Conservation (phyloP, 192 early-diverging fungal species). For the Dimargaris xerosporica region DNA sequence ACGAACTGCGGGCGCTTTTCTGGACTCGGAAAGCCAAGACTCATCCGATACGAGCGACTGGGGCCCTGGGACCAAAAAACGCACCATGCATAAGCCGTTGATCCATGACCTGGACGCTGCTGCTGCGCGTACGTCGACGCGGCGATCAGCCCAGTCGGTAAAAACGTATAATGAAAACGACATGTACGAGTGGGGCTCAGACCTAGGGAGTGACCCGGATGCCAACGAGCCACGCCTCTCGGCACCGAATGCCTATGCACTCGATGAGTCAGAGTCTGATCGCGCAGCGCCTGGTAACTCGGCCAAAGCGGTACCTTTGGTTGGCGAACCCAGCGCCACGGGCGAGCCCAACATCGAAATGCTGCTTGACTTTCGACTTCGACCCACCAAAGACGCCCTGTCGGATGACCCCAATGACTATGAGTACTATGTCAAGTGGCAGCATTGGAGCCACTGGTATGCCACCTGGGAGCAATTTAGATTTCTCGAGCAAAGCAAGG, state of each 20-base stretch:
- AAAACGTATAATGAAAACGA: slow-evolving; percentile 32
- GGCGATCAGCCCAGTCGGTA: slow-evolving; percentile 15
- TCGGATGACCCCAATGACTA: slow-evolving; percentile 24
- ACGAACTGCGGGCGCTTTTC: too few species aligned
- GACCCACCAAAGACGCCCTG: slow-evolving; percentile 9
- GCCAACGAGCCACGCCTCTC: background rate
- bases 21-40: background rate
- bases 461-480: slow-evolving; percentile 76
- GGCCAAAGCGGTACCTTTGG: slow-evolving; percentile 18
- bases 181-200: slow-evolving; percentile 23
- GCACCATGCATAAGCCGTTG: too few species aligned
- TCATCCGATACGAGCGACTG: slow-evolving; percentile 5
- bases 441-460: slow-evolving; percentile 73
- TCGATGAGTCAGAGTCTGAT: background rate
- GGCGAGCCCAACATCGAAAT: slow-evolving; percentile 26
- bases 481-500: slow-evolving; percentile 55
- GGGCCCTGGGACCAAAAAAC: background rate
- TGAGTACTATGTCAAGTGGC: slow-evolving; percentile 92
- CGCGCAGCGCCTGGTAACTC: slow-evolving; percentile 14
- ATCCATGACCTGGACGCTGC: background rate
- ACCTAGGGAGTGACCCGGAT: slow-evolving; percentile 23
- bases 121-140: slow-evolving; percentile 1
- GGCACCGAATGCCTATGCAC: background rate
- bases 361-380: slow-evolving; percentile 27
- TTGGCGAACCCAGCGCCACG: slow-evolving; percentile 22